Evolutionary conservation across 225 moss, liverwort and hornwort species (phyloP).

Genomic region (Anthoceros angustus): DNA sequence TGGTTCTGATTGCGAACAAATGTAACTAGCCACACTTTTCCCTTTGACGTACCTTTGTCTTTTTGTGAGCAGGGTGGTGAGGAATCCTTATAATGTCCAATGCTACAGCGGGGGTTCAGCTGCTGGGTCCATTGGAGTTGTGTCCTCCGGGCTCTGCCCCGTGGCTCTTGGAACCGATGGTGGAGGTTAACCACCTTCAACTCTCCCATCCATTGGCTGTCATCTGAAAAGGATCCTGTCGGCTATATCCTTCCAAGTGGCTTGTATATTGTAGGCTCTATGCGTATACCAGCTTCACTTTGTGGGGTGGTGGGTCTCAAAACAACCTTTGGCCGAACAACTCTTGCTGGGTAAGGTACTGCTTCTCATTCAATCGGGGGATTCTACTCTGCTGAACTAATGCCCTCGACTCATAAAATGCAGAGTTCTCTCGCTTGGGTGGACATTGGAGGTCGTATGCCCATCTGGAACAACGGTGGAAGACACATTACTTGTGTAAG

Average conservation of each 20-base stretch:
- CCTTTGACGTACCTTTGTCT: not conserved
- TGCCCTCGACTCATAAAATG: not conserved
- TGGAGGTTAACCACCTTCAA: conserved; percentile 4
- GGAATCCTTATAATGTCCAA: conserved; percentile 4
- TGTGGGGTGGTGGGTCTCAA: conserved; percentile 9
- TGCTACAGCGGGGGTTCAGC: conserved; percentile 10
- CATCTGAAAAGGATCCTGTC: not conserved
- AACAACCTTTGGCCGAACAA: conserved; percentile 9
- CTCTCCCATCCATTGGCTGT: no score
- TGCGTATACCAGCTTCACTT: conserved; percentile 6
- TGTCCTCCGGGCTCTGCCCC: conserved; percentile 8
- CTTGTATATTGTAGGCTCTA: not conserved
- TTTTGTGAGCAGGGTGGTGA: conserved; percentile 7
- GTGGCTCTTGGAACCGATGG: conserved; percentile 8
- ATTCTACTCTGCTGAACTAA: not conserved
- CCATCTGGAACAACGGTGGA: conserved; percentile 7
- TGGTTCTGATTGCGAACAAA: no score
- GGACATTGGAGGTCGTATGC: conserved; percentile 8
- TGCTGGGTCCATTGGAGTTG: conserved; percentile 6
- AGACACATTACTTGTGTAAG: conserved; percentile 8
- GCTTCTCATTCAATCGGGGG: no score
- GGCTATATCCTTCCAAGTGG: not conserved
- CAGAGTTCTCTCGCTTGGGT: conserved; percentile 4
- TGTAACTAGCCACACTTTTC: not conserved
- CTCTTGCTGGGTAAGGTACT: not conserved